These are phyloP conservation scores for Pyrus betulifolia DNA, from an alignment of 306 rosid genomes.

Conservation along the genomic window DNA sequence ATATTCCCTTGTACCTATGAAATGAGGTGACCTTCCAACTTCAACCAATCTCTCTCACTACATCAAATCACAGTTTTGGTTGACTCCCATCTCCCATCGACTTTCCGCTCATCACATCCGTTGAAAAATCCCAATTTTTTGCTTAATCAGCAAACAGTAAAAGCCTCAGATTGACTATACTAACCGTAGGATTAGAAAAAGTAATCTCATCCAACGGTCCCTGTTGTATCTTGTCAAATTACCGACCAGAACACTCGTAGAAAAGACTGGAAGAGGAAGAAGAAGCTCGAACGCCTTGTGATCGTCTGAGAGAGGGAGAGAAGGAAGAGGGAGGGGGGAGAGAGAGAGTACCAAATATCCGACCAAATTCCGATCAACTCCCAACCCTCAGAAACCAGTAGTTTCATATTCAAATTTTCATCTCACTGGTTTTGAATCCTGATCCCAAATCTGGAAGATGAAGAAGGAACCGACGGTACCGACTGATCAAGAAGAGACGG, in stretches of 20 bases:
- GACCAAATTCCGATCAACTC: slow-evolving; percentile 13
- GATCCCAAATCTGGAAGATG: slow-evolving; percentile 42
- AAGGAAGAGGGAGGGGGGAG: background rate
- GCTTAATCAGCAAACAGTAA: background rate
- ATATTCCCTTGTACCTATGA: no score
- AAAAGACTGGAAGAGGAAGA: background rate
- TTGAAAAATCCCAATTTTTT: background rate
- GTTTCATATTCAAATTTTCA: slow-evolving; percentile 12
- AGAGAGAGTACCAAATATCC: background rate
- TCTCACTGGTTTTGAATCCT: background rate
- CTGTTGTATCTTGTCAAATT: background rate
- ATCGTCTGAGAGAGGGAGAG: background rate
- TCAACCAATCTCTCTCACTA: no score
- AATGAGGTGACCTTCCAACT: no score
- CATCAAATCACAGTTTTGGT: no score
- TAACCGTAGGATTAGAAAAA: background rate
- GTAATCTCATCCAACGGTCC: background rate
- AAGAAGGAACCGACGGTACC: slow-evolving; percentile 41
- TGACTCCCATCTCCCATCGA: no score
- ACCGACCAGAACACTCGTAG: background rate
- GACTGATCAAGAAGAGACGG: slow-evolving; percentile 31
- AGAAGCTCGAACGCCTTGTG: background rate
- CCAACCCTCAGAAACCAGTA: slow-evolving; percentile 7
- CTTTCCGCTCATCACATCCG: background rate
- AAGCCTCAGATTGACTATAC: background rate